Percentiles rank a stretch among this genome's conserved stretches.
phyloP scores from a whole-genome alignment of 2,329 filamentous ascomycete genomes.

The Fusarium sp. region DNA sequence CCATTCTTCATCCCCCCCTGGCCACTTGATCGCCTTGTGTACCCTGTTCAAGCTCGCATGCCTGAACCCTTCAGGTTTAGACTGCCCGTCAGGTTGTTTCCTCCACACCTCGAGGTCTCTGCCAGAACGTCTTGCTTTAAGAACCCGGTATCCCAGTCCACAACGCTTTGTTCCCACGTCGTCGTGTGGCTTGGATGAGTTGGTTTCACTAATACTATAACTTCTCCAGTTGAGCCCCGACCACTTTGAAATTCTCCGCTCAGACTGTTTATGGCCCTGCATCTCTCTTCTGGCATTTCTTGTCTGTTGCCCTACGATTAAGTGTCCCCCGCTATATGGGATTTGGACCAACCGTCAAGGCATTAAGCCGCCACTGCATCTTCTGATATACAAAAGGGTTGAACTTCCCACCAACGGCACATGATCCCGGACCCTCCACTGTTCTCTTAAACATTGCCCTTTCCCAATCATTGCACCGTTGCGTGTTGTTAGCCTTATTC shows the following conservation, averaged over 20 bases:
- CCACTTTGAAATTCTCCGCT: constrained; percentile 49
- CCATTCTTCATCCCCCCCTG: constrained; percentile 43
- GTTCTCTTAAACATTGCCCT: constrained; percentile 23
- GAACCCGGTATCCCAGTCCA: constrained; percentile 43
- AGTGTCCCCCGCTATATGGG: constrained; percentile 41
- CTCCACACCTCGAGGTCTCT: constrained; percentile 46
- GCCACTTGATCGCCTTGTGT: constrained; percentile 50
- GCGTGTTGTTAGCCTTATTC: constrained; percentile 20
- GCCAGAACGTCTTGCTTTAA: constrained; percentile 39
- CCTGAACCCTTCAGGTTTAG: constrained; percentile 49
- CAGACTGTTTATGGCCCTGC: constrained; percentile 44
- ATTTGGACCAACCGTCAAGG: constrained; percentile 43
- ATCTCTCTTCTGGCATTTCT: constrained; percentile 55
- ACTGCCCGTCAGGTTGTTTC: constrained; percentile 50
- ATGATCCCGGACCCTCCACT: constrained; percentile 30
- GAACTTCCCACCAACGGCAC: constrained; percentile 42
- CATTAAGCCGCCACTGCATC: constrained; percentile 48
- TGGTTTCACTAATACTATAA: constrained; percentile 49
- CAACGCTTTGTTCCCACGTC: constrained; percentile 46
- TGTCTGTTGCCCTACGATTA: constrained; percentile 53
- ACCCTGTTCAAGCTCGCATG: constrained; percentile 51
- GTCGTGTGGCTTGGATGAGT: constrained; percentile 47
- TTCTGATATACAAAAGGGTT: constrained; percentile 53
- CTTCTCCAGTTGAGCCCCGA: constrained; percentile 49
- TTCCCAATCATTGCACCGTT: constrained; percentile 19